phyloP scores from a whole-genome alignment of 768 basidiomycete genomes.

The Boletales sp. region DNA sequence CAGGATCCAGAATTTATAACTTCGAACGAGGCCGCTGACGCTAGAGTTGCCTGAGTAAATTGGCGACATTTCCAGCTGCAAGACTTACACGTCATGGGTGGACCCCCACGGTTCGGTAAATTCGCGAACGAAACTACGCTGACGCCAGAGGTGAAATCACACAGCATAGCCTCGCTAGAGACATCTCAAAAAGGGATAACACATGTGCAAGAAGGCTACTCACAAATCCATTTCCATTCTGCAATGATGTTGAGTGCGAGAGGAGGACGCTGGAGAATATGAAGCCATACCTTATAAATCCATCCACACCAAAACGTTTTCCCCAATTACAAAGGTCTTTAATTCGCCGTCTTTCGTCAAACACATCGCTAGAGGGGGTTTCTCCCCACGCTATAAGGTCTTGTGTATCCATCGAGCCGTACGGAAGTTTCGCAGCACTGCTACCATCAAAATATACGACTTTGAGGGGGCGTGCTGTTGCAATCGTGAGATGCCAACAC shows the following conservation, averaged over 20 bases:
- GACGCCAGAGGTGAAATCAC: constrained; percentile 42
- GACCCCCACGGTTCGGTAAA: constrained; percentile 10
- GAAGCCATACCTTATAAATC: constrained; percentile 25
- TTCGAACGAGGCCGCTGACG: constrained; percentile 4
- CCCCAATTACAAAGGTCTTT: constrained; percentile 32
- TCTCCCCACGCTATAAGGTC: constrained; percentile 31
- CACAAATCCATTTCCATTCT: constrained; percentile 52
- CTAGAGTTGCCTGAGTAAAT: not conserved
- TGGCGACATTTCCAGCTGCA: not conserved
- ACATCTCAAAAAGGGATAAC: not conserved
- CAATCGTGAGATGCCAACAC: constrained; percentile 6
- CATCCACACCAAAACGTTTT: constrained; percentile 27
- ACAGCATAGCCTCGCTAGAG: constrained; percentile 46
- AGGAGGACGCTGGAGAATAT: constrained; percentile 19
- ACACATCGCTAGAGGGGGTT: constrained; percentile 15
- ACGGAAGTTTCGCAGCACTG: constrained; percentile 9
- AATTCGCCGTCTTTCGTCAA: constrained; percentile 23
- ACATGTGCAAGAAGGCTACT: constrained; percentile 18
- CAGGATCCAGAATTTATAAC: constrained; percentile 12
- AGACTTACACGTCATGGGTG: not conserved
- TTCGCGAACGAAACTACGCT: constrained; percentile 38
- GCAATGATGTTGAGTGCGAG: constrained; percentile 11
- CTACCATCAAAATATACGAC: constrained; percentile 11
- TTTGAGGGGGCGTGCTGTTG: constrained; percentile 7
- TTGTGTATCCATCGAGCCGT: constrained; percentile 33